phyloP scores from a whole-genome alignment of 2,329 filamentous ascomycete genomes.

The Aspergillus aculeatus region DNA sequence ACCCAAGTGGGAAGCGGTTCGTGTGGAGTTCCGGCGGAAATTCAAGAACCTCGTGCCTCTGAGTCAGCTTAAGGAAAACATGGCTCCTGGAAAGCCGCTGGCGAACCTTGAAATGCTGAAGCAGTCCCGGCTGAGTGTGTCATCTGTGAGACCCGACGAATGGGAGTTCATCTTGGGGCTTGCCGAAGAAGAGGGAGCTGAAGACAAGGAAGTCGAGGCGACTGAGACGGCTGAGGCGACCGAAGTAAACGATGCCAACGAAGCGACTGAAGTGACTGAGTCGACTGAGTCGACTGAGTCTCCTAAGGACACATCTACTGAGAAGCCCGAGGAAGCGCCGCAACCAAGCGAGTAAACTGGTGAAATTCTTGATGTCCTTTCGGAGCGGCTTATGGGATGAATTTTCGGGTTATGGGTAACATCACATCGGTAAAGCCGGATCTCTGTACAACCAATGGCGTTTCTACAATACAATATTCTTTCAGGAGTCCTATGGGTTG shows the following conservation, averaged over 20 bases:
- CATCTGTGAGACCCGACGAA: conserved; percentile 45
- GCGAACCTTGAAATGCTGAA: conserved; percentile 80
- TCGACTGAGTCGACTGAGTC: neutral
- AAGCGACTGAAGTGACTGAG: neutral
- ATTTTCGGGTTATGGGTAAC: conserved; percentile 3
- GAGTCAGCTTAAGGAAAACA: conserved; percentile 67
- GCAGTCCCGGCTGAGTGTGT: conserved; percentile 77
- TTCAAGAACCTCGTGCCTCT: conserved; percentile 70
- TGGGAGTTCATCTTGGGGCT: conserved; percentile 51
- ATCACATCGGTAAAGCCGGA: conserved; percentile 7
- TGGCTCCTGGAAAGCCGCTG: conserved; percentile 56
- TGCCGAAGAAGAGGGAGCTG: conserved; percentile 32
- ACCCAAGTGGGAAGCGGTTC: conserved; percentile 84
- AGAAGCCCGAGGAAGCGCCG: conserved; percentile 9
- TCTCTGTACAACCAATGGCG: conserved; percentile 21
- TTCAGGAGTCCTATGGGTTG: no score
- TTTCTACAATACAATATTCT: neutral
- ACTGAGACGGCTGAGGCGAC: neutral
- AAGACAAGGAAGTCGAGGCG: conserved; percentile 3
- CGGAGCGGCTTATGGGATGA: neutral
- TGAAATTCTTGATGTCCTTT: conserved; percentile 1
- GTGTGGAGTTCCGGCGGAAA: conserved; percentile 83
- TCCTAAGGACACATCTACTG: conserved; percentile 10
- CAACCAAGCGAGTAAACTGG: conserved; percentile 16
- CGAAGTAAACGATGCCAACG: no score